These are phyloP conservation scores for Antitrichia curtipendula DNA, from an alignment of 225 moss, liverwort and hornwort species.

Conservation along the genomic window DNA sequence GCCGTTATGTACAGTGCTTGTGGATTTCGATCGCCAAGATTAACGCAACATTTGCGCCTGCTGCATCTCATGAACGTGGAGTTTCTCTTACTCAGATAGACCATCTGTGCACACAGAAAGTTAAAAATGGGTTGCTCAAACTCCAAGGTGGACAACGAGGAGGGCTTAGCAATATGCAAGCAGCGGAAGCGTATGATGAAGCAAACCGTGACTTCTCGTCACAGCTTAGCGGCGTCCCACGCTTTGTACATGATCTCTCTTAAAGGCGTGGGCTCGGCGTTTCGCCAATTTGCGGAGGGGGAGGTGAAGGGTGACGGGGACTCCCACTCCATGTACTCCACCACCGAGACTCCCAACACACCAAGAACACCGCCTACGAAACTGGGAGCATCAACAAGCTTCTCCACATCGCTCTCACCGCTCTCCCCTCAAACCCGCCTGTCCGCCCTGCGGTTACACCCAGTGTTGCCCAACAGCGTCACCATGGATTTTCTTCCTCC, in stretches of 20 bases:
- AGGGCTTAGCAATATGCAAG: constrained; percentile 68
- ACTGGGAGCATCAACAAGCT: background rate
- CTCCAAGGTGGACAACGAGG: constrained; percentile 70
- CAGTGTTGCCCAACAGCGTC: constrained; percentile 16
- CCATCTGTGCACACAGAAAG: background rate
- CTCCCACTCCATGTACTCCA: constrained; percentile 12
- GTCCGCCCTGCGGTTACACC: constrained; percentile 12
- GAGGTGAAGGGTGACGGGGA: constrained; percentile 21
- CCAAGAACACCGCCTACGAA: constrained; percentile 21
- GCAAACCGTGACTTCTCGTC: constrained; percentile 44
- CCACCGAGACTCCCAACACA: constrained; percentile 17
- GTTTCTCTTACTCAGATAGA: background rate
- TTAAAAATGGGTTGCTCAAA: constrained; percentile 60
- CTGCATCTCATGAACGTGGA: background rate
- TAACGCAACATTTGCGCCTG: background rate
- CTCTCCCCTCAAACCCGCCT: constrained; percentile 27
- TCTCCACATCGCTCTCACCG: constrained; percentile 31
- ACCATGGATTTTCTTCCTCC: constrained; percentile 20
- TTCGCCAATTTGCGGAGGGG: constrained; percentile 61
- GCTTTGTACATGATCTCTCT: constrained; percentile 41
- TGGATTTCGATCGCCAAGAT: background rate
- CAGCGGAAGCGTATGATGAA: constrained; percentile 61
- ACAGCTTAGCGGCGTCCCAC: constrained; percentile 54
- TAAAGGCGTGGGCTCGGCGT: constrained; percentile 47
- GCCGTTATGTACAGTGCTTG: background rate